Conservation (phyloP, 129 eudicot species). For the Centella asiatica region DNA sequence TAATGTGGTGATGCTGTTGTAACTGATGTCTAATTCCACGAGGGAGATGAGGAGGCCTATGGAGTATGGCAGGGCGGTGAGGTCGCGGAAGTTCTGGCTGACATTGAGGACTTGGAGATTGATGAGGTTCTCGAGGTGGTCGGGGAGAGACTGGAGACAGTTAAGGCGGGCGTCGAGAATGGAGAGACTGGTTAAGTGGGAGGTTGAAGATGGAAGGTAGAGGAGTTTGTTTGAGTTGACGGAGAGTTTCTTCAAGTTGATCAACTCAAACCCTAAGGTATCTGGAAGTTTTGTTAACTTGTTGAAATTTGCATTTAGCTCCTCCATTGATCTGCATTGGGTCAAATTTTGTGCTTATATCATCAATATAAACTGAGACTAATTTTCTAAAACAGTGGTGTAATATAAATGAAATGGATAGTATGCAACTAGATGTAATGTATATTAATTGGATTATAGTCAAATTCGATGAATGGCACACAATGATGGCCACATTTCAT, state of each 20-base stretch:
- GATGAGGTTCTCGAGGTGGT: slow-evolving; percentile 74
- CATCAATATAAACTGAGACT: neutral
- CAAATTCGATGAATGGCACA: too few species aligned
- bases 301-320: slow-evolving; percentile 77
- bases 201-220: slow-evolving; percentile 64
- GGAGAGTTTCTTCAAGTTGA: slow-evolving; percentile 58
- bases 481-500: too few species aligned
- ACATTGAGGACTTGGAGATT: slow-evolving; percentile 64
- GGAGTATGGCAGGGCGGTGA: slow-evolving; percentile 57
- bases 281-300: slow-evolving; percentile 53
- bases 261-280: slow-evolving; percentile 74
- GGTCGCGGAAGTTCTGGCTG: slow-evolving; percentile 82
- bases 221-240: slow-evolving; percentile 78
- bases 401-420: too few species aligned
- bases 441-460: too few species aligned
- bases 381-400: too few species aligned
- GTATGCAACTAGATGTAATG: too few species aligned
- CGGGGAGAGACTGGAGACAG: slow-evolving; percentile 79
- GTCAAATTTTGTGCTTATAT: neutral
- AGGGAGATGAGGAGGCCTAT: slow-evolving; percentile 76
- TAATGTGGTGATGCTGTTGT: slow-evolving; percentile 53
- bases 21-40: slow-evolving; percentile 72
- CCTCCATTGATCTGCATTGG: slow-evolving; percentile 53
- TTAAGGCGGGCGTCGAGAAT: slow-evolving; percentile 76
- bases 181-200: slow-evolving; percentile 71